phyloP scores from a whole-genome alignment of 2,329 filamentous ascomycete genomes.

The Epichloe sp. region DNA sequence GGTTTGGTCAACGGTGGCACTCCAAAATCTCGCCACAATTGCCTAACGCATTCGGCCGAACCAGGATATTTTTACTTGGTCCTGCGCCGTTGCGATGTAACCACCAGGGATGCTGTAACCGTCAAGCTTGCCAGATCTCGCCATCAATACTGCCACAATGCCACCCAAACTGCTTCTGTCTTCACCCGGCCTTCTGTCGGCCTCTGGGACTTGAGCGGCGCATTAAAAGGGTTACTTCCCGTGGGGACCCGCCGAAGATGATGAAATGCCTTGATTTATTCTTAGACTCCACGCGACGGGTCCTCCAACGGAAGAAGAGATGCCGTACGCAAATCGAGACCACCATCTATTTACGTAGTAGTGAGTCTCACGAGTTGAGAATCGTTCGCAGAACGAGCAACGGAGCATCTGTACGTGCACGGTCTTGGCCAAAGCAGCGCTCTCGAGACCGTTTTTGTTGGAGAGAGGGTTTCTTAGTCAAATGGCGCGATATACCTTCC shows the following conservation, averaged over 20 bases:
- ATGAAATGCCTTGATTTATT: slow-evolving; percentile 7
- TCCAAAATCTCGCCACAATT: neutral
- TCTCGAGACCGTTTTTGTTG: neutral
- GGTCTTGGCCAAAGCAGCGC: neutral
- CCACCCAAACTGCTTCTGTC: neutral
- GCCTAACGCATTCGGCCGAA: slow-evolving; percentile 6
- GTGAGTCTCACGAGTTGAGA: neutral
- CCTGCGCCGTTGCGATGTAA: slow-evolving; percentile 13
- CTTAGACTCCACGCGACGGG: slow-evolving; percentile 2
- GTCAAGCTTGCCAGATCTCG: slow-evolving; percentile 10
- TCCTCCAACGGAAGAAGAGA: neutral
- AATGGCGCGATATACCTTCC: neutral
- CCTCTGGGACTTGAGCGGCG: slow-evolving; percentile 1
- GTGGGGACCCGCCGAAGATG: slow-evolving; percentile 8
- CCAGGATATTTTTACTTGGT: slow-evolving; percentile 8
- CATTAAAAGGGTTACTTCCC: slow-evolving; percentile 11
- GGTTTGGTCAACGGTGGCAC: neutral
- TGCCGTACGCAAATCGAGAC: neutral
- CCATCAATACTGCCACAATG: slow-evolving; percentile 4
- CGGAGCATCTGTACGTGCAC: neutral
- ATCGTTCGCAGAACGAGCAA: neutral
- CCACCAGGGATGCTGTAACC: slow-evolving; percentile 10
- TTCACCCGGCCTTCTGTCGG: slow-evolving; percentile 5
- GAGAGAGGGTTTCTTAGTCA: neutral
- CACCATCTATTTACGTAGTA: neutral